Evolutionary conservation across 768 basidiomycete species (phyloP), one percentile per base, ranked within the genome.

Genomic region (Lactifluus echinatus): DNA sequence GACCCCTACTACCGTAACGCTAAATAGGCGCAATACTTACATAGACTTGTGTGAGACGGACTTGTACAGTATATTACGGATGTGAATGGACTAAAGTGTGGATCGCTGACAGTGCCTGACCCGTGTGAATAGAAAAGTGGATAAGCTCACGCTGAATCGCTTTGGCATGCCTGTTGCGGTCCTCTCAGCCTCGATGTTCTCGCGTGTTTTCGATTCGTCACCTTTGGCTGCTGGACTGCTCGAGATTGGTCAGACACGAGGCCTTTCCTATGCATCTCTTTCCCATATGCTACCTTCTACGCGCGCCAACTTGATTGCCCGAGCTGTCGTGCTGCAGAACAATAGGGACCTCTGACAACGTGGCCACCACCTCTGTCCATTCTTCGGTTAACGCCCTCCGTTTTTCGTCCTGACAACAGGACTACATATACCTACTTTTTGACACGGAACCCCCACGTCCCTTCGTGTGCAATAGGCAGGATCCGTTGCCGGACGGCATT

Each of bases 1-100:
- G 69, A 73, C 53, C 64, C 65, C 15, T 71, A 74, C 51, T 57
- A 71, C 58, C 65, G 59, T 49, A 64, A 56, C 33, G 8, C 45
- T 26, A n/a, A 48, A 3, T 31, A 26, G 2, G 15, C 40, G 15
- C 17, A 7, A 24, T 55, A 29, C 26, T 31, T 28, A 15, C 24
- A 33, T 42, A 50, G 36, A 50, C 34, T 26, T 8, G 15, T 23
- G 21, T 26, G 17, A 39, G 24, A 39, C 36, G n/a, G 26, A 45
- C 42, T 26, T 52, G 17, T 34, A 36, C 7, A 31, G 31, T 31
- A 10, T 4, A 31, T 31, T 23, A 45, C 23, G 26, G 31, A 45
- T 53, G 51, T 53, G 45, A 53, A 57, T 53, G 56, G 50, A 57
- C 49, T 7, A n/a, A 42, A 31, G 17, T 53, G 10, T 11, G 4